Conservation (phyloP, 305 asterid species). For the Fraxinus xanthoxyloides region DNA sequence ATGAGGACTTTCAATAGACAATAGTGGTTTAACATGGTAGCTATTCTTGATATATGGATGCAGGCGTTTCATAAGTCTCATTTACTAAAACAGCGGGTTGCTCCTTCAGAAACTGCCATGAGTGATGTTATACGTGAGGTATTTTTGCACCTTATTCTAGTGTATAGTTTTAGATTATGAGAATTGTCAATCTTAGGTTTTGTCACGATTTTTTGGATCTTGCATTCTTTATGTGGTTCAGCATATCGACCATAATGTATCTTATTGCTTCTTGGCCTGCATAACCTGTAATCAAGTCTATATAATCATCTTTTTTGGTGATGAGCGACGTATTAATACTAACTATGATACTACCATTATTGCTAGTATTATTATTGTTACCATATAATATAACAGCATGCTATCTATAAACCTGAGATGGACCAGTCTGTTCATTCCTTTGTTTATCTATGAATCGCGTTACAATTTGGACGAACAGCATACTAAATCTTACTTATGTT, state of each 20-base stretch:
- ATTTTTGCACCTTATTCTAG: constrained; percentile 19
- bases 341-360: not conserved
- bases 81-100: constrained; percentile 89
- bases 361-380: not conserved
- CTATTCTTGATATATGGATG: constrained; percentile 19
- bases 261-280: not conserved
- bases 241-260: not conserved
- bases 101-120: constrained; percentile 99
- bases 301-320: not conserved
- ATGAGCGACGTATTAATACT: not conserved
- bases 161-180: not conserved
- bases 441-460: constrained; percentile 1
- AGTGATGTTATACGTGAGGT: constrained; percentile 98
- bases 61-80: constrained; percentile 99
- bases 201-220: not conserved
- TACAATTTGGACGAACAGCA: not conserved
- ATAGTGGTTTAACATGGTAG: constrained; percentile 8
- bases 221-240: not conserved
- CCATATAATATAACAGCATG: not conserved
- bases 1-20: not conserved
- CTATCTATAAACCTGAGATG: not conserved
- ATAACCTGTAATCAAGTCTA: constrained; percentile 1
- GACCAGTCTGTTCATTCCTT: constrained; percentile 1
- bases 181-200: not conserved
- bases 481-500: not conserved